Evolutionary conservation across 441 rosid genomes (phyloP), one percentile per base, ranked within the genome.

Genomic region (Manihot esculenta): DNA sequence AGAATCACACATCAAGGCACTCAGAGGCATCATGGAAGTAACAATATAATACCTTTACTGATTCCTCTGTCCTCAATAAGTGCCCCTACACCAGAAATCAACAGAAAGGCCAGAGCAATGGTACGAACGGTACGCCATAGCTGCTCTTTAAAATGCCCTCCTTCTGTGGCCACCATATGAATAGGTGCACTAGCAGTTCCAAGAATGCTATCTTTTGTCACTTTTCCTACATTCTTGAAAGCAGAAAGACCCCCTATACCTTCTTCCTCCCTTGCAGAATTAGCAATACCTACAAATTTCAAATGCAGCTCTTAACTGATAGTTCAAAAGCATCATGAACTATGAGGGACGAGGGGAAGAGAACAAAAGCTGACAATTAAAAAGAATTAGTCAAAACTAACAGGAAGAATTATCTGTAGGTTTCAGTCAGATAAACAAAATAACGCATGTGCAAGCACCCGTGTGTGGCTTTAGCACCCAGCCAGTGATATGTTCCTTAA

Each of bases 51-150:
- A 90, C 98, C 98, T 89, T 89, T 91, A 77, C 96, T 82, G 50
- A 90, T 80, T 73, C 97, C 96, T 75, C 92, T 83, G 68, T 91
- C 99, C 84, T 90, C 98, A 55, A 92, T 85, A 68, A 95, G 97
- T 27, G 99, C 98, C 48, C 96, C 96, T 13, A 83, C 85, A 75
- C 94, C 99, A 78, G 99, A 95, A 72, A 92, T 91, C 70, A 92
- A 76, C 70, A 95, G 78, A 77, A 92, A 95, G 5, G 87, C 93
- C 71, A 92, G 81, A 3, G 89, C 96, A 73, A 92, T 79, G 13
- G 85, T 70, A 38, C 96, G 93, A 79, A 92, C 69, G 14, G 97
- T 95, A 74, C 95, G 93, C 99, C 98, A 95, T 9, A 95, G 78
- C 76, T 92, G 98, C 82, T 95, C 97, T 73, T 95, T 95, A 76